phyloP scores from a whole-genome alignment of 257 asterid species.

The Ilex aquifolium region DNA sequence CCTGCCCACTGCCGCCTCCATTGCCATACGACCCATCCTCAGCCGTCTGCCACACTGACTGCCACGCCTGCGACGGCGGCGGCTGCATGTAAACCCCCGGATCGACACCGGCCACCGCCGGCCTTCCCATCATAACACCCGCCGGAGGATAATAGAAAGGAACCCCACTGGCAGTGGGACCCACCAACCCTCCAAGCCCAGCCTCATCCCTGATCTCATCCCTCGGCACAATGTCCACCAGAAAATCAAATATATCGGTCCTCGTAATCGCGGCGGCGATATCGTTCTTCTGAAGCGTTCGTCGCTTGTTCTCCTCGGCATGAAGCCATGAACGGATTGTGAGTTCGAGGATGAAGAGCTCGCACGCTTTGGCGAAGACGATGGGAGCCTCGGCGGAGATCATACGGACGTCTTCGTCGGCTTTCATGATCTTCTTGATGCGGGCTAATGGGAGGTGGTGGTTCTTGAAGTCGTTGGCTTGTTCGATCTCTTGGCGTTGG shows the following conservation, averaged over 20 bases:
- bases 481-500: conserved; percentile 73
- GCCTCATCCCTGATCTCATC: conserved; percentile 85
- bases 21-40: conserved; percentile 64
- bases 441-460: conserved; percentile 88
- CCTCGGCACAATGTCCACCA: conserved; percentile 82
- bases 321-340: conserved; percentile 93
- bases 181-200: conserved; percentile 29
- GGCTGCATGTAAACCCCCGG: conserved; percentile 54
- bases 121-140: conserved; percentile 68
- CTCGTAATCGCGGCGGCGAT: conserved; percentile 92
- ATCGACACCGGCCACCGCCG: conserved; percentile 58
- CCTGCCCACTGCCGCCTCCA: conserved; percentile 52
- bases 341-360: conserved; percentile 85
- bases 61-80: conserved; percentile 84
- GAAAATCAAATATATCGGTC: conserved; percentile 79
- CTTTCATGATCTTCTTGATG: conserved; percentile 92
- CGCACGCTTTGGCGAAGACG: conserved; percentile 89
- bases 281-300: conserved; percentile 85
- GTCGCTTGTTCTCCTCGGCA: conserved; percentile 93
- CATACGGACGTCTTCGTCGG: conserved; percentile 95
- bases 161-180: conserved; percentile 50
- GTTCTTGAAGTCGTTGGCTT: conserved; percentile 80
- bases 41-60: conserved; percentile 67
- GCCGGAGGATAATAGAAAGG: conserved; percentile 72
- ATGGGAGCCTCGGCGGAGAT: conserved; percentile 95